Evolutionary conservation across 306 rosid genomes (phyloP).

Genomic region (Clitoria ternatea): DNA sequence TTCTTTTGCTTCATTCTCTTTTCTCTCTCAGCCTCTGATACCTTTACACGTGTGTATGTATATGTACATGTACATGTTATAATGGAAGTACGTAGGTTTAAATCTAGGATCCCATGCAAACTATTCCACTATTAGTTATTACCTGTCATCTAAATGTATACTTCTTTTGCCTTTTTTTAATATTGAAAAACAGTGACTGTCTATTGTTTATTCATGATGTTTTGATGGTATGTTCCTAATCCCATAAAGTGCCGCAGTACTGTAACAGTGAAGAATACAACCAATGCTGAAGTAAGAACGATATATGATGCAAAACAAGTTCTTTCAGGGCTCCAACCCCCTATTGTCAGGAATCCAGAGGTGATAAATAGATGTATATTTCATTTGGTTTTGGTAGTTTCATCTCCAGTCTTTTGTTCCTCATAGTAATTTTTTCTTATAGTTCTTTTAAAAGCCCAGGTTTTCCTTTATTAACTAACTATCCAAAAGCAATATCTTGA

Average conservation of each 20-base stretch:
- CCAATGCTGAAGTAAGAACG: slow-evolving; percentile 35
- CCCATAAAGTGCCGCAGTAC: slow-evolving; percentile 37
- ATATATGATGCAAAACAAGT: slow-evolving; percentile 61
- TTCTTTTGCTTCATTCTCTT: too few relatives aligned
- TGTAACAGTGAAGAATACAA: slow-evolving; percentile 44
- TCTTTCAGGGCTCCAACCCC: slow-evolving; percentile 50
- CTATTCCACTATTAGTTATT: too few relatives aligned
- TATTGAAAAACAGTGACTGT: too few relatives aligned
- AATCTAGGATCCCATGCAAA: too few relatives aligned
- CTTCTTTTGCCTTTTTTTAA: background rate
- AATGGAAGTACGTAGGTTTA: too few relatives aligned
- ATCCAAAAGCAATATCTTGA: background rate
- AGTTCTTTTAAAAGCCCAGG: background rate
- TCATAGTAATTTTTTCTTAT: too few relatives aligned
- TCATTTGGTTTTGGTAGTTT: background rate
- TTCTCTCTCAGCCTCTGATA: too few relatives aligned
- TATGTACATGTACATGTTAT: too few relatives aligned
- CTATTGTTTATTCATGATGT: background rate
- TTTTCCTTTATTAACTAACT: background rate
- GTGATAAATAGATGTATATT: slow-evolving; percentile 33
- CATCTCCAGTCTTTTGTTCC: background rate
- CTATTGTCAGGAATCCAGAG: slow-evolving; percentile 45
- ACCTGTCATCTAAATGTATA: background rate
- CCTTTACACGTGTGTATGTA: too few relatives aligned
- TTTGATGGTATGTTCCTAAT: background rate